phyloP scores from a whole-genome alignment of 192 early-diverging fungal species.

The Linnemannia zychae region DNA sequence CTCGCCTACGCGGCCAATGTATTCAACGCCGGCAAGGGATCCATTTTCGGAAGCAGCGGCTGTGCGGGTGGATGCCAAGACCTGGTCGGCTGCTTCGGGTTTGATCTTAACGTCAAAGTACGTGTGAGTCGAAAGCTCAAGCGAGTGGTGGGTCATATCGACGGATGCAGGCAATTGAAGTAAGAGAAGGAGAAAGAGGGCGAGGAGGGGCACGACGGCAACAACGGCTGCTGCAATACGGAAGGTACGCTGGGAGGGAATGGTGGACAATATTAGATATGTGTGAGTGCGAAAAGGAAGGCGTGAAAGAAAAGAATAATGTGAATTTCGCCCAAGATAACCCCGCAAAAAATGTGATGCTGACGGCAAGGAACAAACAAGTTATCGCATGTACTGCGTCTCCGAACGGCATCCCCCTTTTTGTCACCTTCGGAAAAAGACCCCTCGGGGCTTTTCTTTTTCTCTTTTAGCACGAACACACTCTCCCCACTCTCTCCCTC shows the following conservation, averaged over 20 bases:
- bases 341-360: neutral
- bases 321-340: neutral
- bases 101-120: constrained; percentile 44
- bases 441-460: neutral
- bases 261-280: constrained; percentile 7
- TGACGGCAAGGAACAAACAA: neutral
- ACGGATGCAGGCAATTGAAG: neutral
- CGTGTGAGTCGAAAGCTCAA: constrained; percentile 12
- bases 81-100: constrained; percentile 28
- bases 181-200: neutral
- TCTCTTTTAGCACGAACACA: neutral
- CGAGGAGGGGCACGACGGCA: neutral
- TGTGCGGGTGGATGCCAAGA: constrained; percentile 29
- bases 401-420: neutral
- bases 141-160: constrained; percentile 27
- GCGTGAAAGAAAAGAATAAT: neutral
- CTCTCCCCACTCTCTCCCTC: neutral
- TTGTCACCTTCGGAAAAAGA: neutral
- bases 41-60: constrained; percentile 21
- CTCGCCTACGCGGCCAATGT: constrained; percentile 43
- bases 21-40: constrained; percentile 38
- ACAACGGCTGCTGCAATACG: constrained; percentile 2
- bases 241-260: constrained; percentile 6
- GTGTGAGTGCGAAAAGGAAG: neutral
- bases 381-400: neutral